Evolutionary conservation across 2,329 filamentous ascomycete species (phyloP), one percentile per base, ranked within the genome.

Genomic region (Dothideomycetes sp.): DNA sequence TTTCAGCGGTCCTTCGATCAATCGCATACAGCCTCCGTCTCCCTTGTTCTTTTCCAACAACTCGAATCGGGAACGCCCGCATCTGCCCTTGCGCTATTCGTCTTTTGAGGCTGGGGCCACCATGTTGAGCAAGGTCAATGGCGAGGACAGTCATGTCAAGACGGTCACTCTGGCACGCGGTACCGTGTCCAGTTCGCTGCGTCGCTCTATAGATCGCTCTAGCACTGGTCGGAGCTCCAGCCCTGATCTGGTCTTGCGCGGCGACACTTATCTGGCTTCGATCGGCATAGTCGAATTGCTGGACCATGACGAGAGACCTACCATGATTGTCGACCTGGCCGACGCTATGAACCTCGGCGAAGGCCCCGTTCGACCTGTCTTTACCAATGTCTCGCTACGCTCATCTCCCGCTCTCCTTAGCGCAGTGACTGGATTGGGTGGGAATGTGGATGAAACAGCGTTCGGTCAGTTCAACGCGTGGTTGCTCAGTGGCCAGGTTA

Each of bases 221-320:
- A 69, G 66, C 10, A 58, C 65, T n/a, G 59, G 71, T 11, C 64
- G 53, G 10, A 56, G 67, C 19, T 55, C 64, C 30, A 78, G 71
- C 38, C 70, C 74, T 7, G 76, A 78, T 42, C 59, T 64, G 46
- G 55, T 65, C 46, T 60, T 64, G 5, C 61, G 67, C 40, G 59
- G 65, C 1, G 66, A 74, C 2, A 69, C 76, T 37, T 63, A 76
- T 36, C 65, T 88, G 4, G 74, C 74, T 29, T 72, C 73, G 18
- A 68, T 87, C 37, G 79, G 81, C 17, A 70, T 85, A 8, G 62
- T 80, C 15, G 84, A 89, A 57, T 64, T 89, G 27, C 60, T 91
- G 28, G 83, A 89, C 53, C 74, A 82, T 49, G 84, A 91, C 55
- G 75, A 81, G 35, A 69, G 84, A 33, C 84, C 83, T 3, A 84